Evolutionary conservation across 1,284 basidiomycete species (phyloP).

Genomic region (Boletellus dicymbophilus): DNA sequence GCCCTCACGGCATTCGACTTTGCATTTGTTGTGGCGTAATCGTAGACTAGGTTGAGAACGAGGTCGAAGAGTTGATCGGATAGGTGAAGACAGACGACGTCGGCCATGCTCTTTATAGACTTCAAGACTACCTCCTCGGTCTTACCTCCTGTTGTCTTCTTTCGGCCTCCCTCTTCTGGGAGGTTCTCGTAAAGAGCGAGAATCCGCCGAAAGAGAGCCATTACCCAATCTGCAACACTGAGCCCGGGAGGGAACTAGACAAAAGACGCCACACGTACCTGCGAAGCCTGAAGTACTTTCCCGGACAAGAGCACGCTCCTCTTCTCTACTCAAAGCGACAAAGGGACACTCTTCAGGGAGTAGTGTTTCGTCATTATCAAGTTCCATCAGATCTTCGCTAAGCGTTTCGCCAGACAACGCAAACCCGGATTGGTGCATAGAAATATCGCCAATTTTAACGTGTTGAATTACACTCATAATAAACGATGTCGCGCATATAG

Average conservation of each 20-base stretch:
- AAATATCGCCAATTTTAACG: slow-evolving; percentile 83
- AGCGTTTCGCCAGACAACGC: slow-evolving; percentile 54
- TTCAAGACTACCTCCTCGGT: slow-evolving; percentile 84
- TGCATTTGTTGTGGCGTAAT: slow-evolving; percentile 86
- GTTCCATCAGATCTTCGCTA: slow-evolving; percentile 56
- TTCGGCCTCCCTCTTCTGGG: slow-evolving; percentile 89
- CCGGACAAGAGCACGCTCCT: slow-evolving; percentile 73
- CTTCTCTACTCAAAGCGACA: slow-evolving; percentile 57
- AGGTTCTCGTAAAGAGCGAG: slow-evolving; percentile 90
- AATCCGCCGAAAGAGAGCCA: slow-evolving; percentile 84
- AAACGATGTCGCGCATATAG: slow-evolving; percentile 79
- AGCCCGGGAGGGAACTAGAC: slow-evolving; percentile 6
- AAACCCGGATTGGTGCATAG: slow-evolving; percentile 56
- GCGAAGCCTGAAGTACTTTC: slow-evolving; percentile 83
- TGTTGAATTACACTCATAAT: slow-evolving; percentile 79
- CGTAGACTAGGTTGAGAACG: slow-evolving; percentile 82
- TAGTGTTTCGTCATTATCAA: slow-evolving; percentile 43
- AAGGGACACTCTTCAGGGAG: slow-evolving; percentile 59
- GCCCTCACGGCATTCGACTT: slow-evolving; percentile 90
- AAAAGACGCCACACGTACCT: slow-evolving; percentile 43
- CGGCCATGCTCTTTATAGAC: slow-evolving; percentile 81
- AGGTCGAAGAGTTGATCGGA: slow-evolving; percentile 88
- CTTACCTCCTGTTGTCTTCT: slow-evolving; percentile 83
- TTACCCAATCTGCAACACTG: slow-evolving; percentile 75
- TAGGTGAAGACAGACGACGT: slow-evolving; percentile 86